phyloP scores from a whole-genome alignment of 352 stramenopile genomes.

The Phytophthora litchii region DNA sequence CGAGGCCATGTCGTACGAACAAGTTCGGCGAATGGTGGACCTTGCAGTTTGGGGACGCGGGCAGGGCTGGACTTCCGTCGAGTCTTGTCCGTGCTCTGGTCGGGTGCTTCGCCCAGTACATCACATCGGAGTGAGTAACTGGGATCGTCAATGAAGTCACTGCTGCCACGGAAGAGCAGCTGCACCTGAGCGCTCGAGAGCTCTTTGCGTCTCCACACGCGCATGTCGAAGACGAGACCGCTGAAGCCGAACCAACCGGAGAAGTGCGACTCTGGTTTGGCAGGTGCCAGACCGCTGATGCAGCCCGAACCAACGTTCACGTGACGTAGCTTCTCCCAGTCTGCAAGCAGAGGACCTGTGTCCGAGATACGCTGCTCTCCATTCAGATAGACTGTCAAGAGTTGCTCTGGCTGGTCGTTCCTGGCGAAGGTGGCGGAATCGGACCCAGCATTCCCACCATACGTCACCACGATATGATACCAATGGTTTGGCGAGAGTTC shows the following conservation, averaged over 20 bases:
- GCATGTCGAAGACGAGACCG: constrained; percentile 62
- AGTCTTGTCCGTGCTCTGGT: constrained; percentile 7
- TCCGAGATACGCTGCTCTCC: constrained; percentile 55
- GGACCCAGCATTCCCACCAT: constrained; percentile 33
- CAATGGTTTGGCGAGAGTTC: constrained; percentile 62
- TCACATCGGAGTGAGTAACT: constrained; percentile 60
- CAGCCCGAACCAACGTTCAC: constrained; percentile 69
- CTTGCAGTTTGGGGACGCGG: constrained; percentile 27
- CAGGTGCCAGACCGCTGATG: constrained; percentile 55
- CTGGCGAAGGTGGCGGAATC: constrained; percentile 25
- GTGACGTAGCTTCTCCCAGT: constrained; percentile 54
- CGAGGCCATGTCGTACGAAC: constrained; percentile 58
- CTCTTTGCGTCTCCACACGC: constrained; percentile 54
- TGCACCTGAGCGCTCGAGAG: constrained; percentile 56
- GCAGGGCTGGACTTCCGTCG: constrained; percentile 19
- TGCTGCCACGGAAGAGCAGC: constrained; percentile 65
- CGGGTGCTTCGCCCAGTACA: constrained; percentile 15
- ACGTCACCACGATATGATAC: constrained; percentile 75
- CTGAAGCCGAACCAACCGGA: constrained; percentile 77
- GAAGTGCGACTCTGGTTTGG: constrained; percentile 64
- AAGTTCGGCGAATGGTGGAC: constrained; percentile 42
- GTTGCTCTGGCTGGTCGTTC: constrained; percentile 34
- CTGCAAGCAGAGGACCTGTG: constrained; percentile 43
- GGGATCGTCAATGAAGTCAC: constrained; percentile 56
- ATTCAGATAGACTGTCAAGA: constrained; percentile 63